Percentiles rank a stretch among this genome's conserved stretches.
Evolutionary conservation across 371 early-diverging fungal genomes (phyloP).

Genomic region (Mortierella sp.): DNA sequence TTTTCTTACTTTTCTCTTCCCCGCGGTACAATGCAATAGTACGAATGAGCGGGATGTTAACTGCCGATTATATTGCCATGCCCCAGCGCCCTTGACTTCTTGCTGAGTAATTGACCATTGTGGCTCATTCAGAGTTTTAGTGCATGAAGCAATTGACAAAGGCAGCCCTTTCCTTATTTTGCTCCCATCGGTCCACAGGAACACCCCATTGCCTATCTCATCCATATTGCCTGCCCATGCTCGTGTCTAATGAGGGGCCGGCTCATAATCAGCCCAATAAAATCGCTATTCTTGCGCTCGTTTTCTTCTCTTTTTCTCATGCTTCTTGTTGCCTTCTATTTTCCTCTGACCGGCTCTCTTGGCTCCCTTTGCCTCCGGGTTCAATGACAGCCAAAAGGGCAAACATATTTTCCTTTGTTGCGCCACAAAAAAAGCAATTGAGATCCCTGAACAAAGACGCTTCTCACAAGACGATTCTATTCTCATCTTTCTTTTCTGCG

Average conservation of each 20-base stretch:
- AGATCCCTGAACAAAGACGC: not conserved
- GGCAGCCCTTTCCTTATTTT: not conserved
- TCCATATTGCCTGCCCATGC: not conserved
- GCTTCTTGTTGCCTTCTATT: not conserved
- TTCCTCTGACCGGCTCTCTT: too few relatives aligned
- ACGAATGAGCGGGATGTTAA: slow-evolving; percentile 1
- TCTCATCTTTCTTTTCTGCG: not conserved
- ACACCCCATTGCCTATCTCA: slow-evolving; percentile 18
- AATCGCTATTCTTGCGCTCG: not conserved
- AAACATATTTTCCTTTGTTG: slow-evolving; percentile 2
- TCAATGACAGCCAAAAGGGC: not conserved
- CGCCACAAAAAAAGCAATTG: not conserved
- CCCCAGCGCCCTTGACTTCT: slow-evolving; percentile 6
- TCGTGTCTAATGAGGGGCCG: not conserved
- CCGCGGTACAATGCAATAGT: not conserved
- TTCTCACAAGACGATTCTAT: not conserved
- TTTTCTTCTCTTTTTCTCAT: not conserved
- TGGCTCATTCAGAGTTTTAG: slow-evolving; percentile 3
- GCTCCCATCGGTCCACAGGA: slow-evolving; percentile 9
- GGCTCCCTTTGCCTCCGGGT: not conserved
- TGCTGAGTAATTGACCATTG: not conserved
- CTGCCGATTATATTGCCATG: not conserved
- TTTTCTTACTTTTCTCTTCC: not conserved
- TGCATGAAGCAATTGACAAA: slow-evolving; percentile 2
- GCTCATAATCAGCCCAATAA: not conserved